These are phyloP conservation scores for Cercophora newfieldiana DNA, from an alignment of 495 filamentous ascomycete species.

Conservation along the genomic window DNA sequence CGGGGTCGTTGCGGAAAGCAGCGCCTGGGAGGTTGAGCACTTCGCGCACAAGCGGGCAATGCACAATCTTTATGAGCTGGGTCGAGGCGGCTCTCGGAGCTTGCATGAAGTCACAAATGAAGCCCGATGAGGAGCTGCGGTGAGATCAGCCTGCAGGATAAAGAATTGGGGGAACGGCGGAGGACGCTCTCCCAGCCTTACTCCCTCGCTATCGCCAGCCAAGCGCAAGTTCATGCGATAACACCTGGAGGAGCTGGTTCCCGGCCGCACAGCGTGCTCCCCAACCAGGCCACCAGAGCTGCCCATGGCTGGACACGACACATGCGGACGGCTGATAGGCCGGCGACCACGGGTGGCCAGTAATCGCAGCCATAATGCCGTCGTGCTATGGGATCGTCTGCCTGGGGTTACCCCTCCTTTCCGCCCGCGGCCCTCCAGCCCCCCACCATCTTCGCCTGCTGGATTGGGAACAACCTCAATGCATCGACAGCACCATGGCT, in stretches of 20 bases:
- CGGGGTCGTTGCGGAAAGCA: neutral
- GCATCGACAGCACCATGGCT: neutral
- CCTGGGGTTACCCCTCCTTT: conserved; percentile 16
- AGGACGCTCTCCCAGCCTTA: neutral
- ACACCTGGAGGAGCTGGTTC: conserved; percentile 2
- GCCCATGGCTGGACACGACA: neutral
- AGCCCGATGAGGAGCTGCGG: neutral
- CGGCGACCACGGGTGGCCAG: neutral
- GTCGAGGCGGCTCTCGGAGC: neutral
- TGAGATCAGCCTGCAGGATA: conserved; percentile 23
- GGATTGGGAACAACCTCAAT: neutral
- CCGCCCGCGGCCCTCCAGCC: neutral
- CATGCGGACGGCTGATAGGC: conserved; percentile 3
- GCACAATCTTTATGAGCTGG: neutral
- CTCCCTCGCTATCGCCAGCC: conserved; percentile 2
- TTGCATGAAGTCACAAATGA: conserved; percentile 23
- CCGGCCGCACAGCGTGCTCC: neutral
- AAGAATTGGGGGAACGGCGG: neutral
- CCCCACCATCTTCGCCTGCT: conserved; percentile 6
- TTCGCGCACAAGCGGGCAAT: neutral
- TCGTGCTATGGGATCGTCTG: neutral
- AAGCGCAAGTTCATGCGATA: neutral
- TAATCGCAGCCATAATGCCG: conserved; percentile 6
- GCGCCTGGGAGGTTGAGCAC: neutral
- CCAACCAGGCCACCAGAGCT: neutral